Base-by-base conservation (phyloP, 2,329 filamentous ascomycete genomes). In the Botrytis medusae region DNA sequence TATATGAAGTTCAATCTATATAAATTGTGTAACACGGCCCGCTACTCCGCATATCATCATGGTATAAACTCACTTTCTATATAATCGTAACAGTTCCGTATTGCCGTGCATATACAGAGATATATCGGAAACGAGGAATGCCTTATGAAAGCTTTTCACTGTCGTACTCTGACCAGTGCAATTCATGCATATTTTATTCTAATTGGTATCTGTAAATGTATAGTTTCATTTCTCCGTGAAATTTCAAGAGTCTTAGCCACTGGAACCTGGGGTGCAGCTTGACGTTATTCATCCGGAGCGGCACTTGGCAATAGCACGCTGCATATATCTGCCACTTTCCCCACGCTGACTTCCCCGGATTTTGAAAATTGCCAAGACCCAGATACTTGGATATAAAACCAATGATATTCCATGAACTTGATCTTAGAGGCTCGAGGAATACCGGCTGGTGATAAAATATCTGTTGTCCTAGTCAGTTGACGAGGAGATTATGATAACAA, bases 1-100 rank as follows among this genome's bases (percentile, higher is more conserved):
- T 51, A 69, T 69, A 42, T 72, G 51, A 46, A n/a, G 63, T 34
- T 18, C 20, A 51, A 68, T 72, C 18, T 51, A 48, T 72, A 44
- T 65, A 34, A 64, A 42, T 12, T 67, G 61, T 72, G 70, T 72
- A 32, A 67, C 70, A 72, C 71, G 71, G 71, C 63, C 71, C 71
- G 71, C 46, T 40, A 63, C 40, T 70, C 68, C 68, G 68, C 54
- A 46, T n/a, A 46, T 42, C 37, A 34, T 44, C 51, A 61, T 46
- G 20, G 9, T 29, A 61, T n/a, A 25, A 40, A 54, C 46, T 5
- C 29, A 37, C 14, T 46, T 61, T n/a, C 14, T 29, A 61, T 69
- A 69, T 18, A 25, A 46, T 46, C 34, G 54, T n/a, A 42, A 16
- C 12, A 68, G 29, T 51, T 68, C 34, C 48, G 29, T 57, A 57